These are phyloP conservation scores for Grosmannia huntii DNA, from an alignment of 2,329 filamentous ascomycete species.

Conservation along the genomic window DNA sequence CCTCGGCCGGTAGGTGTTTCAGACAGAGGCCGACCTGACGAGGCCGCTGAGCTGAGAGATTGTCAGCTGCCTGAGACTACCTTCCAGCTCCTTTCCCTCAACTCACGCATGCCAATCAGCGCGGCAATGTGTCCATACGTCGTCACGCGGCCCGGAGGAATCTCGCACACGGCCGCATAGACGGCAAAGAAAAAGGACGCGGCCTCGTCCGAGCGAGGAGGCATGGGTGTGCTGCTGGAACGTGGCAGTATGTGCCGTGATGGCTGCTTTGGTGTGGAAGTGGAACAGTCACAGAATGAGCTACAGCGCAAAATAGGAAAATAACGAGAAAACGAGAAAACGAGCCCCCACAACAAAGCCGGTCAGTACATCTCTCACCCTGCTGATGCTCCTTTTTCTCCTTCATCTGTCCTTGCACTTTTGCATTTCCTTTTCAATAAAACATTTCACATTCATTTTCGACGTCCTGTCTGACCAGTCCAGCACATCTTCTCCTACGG, in stretches of 20 bases:
- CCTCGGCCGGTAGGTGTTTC: slow-evolving; percentile 53
- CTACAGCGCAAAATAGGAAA: no score
- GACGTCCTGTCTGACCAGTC: neutral
- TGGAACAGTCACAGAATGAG: neutral
- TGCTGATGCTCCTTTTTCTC: no score
- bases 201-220: slow-evolving; percentile 61
- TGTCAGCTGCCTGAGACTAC: neutral
- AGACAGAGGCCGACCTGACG: slow-evolving; percentile 84
- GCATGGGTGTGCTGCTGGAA: slow-evolving; percentile 31
- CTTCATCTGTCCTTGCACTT: no score
- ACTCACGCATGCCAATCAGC: slow-evolving; percentile 59
- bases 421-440: no score
- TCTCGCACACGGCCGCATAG: slow-evolving; percentile 73
- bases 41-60: slow-evolving; percentile 48
- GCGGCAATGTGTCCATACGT: slow-evolving; percentile 73
- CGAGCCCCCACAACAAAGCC: no score
- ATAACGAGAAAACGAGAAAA: no score
- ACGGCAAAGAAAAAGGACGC: slow-evolving; percentile 63
- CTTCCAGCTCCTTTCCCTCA: no score
- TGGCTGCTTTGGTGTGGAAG: neutral
- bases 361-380: no score
- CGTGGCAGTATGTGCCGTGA: neutral
- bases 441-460: no score
- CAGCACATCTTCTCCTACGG: neutral
- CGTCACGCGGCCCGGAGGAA: slow-evolving; percentile 73